Base-by-base conservation (phyloP, 2,329 filamentous ascomycete species). In the Ascochyta clinopodiicola region DNA sequence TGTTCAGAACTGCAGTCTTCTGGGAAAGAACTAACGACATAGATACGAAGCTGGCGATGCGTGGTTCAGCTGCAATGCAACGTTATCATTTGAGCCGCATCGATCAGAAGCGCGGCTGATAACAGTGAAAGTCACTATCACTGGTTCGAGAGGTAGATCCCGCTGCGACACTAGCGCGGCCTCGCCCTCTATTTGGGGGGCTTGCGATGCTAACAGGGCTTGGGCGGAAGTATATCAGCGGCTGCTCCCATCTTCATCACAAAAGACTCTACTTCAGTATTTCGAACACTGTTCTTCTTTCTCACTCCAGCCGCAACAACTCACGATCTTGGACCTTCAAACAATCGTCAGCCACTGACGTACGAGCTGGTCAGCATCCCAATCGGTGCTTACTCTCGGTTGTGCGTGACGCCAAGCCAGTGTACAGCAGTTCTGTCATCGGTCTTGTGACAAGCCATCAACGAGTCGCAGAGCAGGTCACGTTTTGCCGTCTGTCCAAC, bases 221-320 rank as follows among this genome's bases (percentile, higher is more conserved):
- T 44, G 53, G 63, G 57, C 51, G 68, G 66, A 69, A 58, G 57
- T 75, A 75, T 75, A 75, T 74, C 70, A 74, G 60, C 49, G 56
- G 62, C 51, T 49, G 43, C 52, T 53, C 69, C 64, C 56, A 42
- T 38, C 48, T 59, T 63, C 49, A 27, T 48, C 32, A 31, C 44
- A 27, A 47, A 40, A 55, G 44, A 44, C 48, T 24, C 42, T 17
- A 38, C 27, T 29, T 17, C 31, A 50, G 40, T 42, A 46, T 9
- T 27, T 27, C 25, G 31, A 39, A 13, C 42, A 31, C 19, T 40
- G 21, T 34, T 32, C 6, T 13, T 39, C 42, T 43, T 29, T 35
- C 10, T 36, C 22, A 12, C 36, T 31, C 40, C 35, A 38, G 37
- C 25, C 35, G 27, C 48, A 46, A 15, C 42, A 42, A 36, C 22